phyloP scores from a whole-genome alignment of 495 filamentous ascomycete genomes.

The Penicillium dipodomyicola region DNA sequence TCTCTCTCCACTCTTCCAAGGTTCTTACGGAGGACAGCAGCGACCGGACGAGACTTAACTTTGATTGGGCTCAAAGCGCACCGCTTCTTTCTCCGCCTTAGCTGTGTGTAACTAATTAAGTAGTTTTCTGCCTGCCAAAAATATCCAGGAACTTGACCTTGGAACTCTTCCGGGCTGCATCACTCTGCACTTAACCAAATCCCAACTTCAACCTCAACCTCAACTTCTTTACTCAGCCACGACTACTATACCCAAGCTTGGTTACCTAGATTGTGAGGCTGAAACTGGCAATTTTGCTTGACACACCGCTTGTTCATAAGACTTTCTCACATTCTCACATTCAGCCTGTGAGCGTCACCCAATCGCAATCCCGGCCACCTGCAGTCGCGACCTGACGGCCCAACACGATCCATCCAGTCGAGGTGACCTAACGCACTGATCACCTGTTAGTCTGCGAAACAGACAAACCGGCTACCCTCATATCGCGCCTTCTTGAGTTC shows the following conservation, averaged over 20 bases:
- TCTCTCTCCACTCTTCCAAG: constrained; percentile 26
- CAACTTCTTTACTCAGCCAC: not conserved
- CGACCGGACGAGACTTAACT: not conserved
- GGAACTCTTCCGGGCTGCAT: not conserved
- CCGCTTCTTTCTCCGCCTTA: constrained; percentile 6
- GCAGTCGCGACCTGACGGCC: constrained; percentile 32
- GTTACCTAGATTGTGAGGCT: constrained; percentile 3
- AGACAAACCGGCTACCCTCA: not conserved
- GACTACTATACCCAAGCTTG: not conserved
- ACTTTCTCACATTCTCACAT: constrained; percentile 4
- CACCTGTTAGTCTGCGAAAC: constrained; percentile 6
- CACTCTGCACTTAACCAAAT: not conserved
- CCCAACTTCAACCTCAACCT: not conserved
- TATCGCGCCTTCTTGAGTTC: not conserved
- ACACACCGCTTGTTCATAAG: not conserved
- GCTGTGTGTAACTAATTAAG: not conserved
- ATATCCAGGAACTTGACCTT: not conserved
- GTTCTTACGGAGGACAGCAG: not conserved
- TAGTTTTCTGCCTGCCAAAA: not conserved
- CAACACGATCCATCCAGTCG: constrained; percentile 17
- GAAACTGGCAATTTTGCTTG: not conserved
- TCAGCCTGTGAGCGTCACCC: constrained; percentile 31
- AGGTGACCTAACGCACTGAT: constrained; percentile 20
- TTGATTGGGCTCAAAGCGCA: not conserved
- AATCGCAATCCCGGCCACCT: constrained; percentile 20